Evolutionary conservation across 1,284 basidiomycete genomes (phyloP).

Genomic region (Quambalaria eucalypti): DNA sequence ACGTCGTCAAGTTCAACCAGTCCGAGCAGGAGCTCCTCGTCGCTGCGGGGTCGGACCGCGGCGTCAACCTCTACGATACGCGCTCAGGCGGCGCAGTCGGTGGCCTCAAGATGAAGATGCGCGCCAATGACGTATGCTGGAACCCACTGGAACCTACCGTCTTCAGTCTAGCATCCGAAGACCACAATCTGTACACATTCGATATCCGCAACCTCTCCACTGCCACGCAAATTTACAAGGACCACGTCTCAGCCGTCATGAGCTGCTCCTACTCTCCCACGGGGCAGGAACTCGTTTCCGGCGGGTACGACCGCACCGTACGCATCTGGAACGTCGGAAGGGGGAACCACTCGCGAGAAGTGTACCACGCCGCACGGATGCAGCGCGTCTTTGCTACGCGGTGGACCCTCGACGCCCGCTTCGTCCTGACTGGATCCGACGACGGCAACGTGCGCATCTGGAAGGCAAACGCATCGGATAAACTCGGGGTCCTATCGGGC

Average conservation of each 20-base stretch:
- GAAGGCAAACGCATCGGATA: constrained; percentile 89
- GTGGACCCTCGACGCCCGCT: constrained; percentile 83
- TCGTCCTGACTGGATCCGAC: constrained; percentile 86
- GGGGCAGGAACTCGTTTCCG: constrained; percentile 88
- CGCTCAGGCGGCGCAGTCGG: constrained; percentile 89
- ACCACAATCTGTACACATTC: constrained; percentile 97
- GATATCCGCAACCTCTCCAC: constrained; percentile 76
- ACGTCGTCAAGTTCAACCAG: constrained; percentile 80
- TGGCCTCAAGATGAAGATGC: constrained; percentile 72
- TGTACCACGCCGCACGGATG: constrained; percentile 99
- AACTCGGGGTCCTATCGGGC: constrained; percentile 81
- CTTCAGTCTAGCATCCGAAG: constrained; percentile 85
- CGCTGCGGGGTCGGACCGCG: constrained; percentile 84
- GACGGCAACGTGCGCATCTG: constrained; percentile 94
- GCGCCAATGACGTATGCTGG: constrained; percentile 78
- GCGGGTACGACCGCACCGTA: constrained; percentile 89
- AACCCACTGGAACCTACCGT: constrained; percentile 89
- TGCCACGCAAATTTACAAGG: constrained; percentile 92
- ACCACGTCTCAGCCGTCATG: constrained; percentile 82
- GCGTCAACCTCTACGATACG: constrained; percentile 91
- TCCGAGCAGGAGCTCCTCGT: constrained; percentile 88
- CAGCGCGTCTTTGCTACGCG: constrained; percentile 60
- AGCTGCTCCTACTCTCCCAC: constrained; percentile 59
- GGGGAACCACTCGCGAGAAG: constrained; percentile 68
- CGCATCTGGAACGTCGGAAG: constrained; percentile 84